Evolutionary conservation across 2,329 filamentous ascomycete genomes (phyloP).

Genomic region (Xylaria sp.): DNA sequence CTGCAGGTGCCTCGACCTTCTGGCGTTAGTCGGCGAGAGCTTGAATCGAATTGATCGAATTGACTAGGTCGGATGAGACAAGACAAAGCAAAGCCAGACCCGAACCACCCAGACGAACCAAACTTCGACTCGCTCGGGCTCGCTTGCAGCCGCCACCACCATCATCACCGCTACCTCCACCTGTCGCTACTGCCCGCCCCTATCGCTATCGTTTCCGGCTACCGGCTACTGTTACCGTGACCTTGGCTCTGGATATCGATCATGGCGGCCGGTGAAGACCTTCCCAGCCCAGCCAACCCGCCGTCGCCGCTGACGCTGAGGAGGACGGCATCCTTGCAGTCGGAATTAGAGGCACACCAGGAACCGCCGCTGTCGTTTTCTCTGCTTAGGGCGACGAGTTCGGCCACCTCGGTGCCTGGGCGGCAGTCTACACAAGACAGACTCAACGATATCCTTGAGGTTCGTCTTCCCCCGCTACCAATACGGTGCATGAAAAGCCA

Average conservation of each 20-base stretch:
- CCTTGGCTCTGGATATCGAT: neutral
- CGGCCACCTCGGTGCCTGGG: conserved; percentile 26
- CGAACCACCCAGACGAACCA: no score
- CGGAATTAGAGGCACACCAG: conserved; percentile 21
- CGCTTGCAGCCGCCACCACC: neutral
- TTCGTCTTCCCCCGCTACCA: conserved; percentile 46
- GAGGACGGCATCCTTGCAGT: conserved; percentile 37
- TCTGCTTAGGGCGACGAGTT: conserved; percentile 22
- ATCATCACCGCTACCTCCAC: neutral
- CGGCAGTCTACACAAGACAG: conserved; percentile 54
- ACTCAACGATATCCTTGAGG: conserved; percentile 60
- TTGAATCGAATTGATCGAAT: neutral
- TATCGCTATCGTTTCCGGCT: neutral
- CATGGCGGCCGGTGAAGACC: conserved; percentile 28
- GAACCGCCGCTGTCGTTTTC: conserved; percentile 22
- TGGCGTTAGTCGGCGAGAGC: conserved; percentile 2
- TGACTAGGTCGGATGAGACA: neutral
- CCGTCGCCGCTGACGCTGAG: conserved; percentile 18
- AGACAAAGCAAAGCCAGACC: neutral
- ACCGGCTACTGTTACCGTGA: neutral
- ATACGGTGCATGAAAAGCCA: conserved; percentile 14
- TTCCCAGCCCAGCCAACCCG: conserved; percentile 18
- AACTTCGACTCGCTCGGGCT: neutral
- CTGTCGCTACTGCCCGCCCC: no score
- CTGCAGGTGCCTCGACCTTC: conserved; percentile 12